phyloP scores from a whole-genome alignment of 768 basidiomycete species.

The Naganishia antarctica region DNA sequence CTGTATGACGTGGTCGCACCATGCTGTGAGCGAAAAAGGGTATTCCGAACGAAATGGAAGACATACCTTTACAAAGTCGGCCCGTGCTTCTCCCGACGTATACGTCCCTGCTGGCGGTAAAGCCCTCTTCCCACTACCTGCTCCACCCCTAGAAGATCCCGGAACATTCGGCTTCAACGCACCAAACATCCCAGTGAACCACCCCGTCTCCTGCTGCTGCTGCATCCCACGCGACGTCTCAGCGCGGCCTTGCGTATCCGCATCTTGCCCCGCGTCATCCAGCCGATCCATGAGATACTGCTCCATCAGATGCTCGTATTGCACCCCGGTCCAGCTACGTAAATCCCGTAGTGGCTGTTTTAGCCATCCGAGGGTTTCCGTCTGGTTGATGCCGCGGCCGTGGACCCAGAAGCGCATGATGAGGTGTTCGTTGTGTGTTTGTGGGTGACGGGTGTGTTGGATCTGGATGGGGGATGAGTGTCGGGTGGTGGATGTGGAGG shows the following conservation, averaged over 20 bases:
- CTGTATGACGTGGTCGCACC: constrained; percentile 26
- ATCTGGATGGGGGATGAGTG: constrained; percentile 41
- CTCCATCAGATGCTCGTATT: constrained; percentile 19
- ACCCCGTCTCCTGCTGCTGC: constrained; percentile 16
- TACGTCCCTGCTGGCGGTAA: constrained; percentile 47
- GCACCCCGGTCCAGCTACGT: constrained; percentile 27
- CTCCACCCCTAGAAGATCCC: not conserved
- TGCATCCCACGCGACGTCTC: not conserved
- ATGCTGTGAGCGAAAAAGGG: not conserved
- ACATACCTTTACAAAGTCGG: constrained; percentile 49
- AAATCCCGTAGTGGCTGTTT: constrained; percentile 26
- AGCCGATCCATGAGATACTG: constrained; percentile 10
- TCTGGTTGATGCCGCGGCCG: constrained; percentile 43
- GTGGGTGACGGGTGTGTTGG: constrained; percentile 39
- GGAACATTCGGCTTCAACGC: constrained; percentile 27
- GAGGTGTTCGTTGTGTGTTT: constrained; percentile 44
- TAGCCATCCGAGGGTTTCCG: constrained; percentile 35
- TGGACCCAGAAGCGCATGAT: constrained; percentile 48
- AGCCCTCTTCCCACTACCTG: constrained; percentile 25
- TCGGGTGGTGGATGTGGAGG: constrained; percentile 39
- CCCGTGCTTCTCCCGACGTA: constrained; percentile 44
- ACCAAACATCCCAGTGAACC: constrained; percentile 33
- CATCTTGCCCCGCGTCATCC: not conserved
- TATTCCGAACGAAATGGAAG: too few relatives aligned
- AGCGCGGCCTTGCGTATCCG: not conserved